Evolutionary conservation across 305 asterid genomes (phyloP).

Genomic region (Nicotiana rustica): DNA sequence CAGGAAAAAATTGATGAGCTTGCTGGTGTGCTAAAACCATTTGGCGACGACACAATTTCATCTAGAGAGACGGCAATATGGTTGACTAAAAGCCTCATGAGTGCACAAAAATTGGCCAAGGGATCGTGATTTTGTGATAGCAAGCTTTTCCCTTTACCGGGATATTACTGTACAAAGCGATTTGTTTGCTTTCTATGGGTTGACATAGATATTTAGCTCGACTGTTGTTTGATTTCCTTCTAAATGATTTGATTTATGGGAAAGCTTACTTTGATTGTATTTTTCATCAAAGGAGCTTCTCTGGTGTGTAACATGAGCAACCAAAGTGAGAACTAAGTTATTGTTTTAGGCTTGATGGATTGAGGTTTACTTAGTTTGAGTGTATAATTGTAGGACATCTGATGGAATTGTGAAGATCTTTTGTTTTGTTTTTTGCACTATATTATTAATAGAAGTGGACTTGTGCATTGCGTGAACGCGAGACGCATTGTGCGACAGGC

Average conservation of each 20-base stretch:
- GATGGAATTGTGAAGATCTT: constrained; percentile 24
- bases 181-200: constrained; percentile 26
- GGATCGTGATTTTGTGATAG: constrained; percentile 49
- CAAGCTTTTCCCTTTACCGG: neutral
- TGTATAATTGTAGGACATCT: constrained; percentile 7
- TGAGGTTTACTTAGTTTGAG: constrained; percentile 14
- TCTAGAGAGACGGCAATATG: constrained; percentile 96
- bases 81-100: constrained; percentile 85
- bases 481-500: too few relatives aligned
- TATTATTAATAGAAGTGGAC: neutral
- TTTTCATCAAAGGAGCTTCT: constrained; percentile 17
- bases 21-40: constrained; percentile 84
- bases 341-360: constrained; percentile 20
- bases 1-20: constrained; percentile 93
- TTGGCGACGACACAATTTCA: constrained; percentile 87
- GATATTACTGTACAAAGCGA: constrained; percentile 24
- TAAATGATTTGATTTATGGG: constrained; percentile 28
- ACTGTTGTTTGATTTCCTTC: constrained; percentile 26
- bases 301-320: constrained; percentile 15
- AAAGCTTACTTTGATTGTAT: constrained; percentile 23
- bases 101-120: constrained; percentile 68
- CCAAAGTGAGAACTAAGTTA: constrained; percentile 24
- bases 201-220: constrained; percentile 28
- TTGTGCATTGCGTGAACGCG: too few relatives aligned
- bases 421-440: neutral